Percentiles rank a stretch among this genome's conserved stretches.
Conservation (phyloP, 108 stramenopile genomes). For the Aureococcus anophagefferens region DNA sequence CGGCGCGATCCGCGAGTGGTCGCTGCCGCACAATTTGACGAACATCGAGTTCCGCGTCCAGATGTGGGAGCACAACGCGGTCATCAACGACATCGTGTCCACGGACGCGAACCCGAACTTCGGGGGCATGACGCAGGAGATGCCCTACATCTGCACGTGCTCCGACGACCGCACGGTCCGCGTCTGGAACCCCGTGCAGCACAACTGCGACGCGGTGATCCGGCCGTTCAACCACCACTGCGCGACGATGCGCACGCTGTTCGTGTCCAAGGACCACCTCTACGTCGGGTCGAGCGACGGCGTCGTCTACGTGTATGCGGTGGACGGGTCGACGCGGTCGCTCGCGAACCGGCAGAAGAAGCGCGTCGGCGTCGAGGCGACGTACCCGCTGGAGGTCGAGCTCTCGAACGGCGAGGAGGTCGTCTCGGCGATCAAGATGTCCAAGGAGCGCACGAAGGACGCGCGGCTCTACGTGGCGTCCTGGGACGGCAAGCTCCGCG, state of each 20-base stretch:
- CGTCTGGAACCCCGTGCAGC: neutral
- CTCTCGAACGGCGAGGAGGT: neutral
- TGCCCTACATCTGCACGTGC: neutral
- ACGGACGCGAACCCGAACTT: neutral
- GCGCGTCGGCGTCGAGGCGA: neutral
- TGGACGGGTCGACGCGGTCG: neutral
- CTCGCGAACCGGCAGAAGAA: neutral
- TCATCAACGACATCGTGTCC: neutral
- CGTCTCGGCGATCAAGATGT: too few relatives aligned
- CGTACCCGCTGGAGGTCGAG: neutral
- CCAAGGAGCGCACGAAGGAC: too few relatives aligned
- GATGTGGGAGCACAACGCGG: neutral
- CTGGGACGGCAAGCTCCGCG: neutral
- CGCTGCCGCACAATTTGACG: neutral
- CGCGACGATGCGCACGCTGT: neutral
- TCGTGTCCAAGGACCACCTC: neutral
- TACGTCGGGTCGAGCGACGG: neutral
- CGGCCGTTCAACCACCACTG: neutral
- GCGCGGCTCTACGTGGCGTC: neutral
- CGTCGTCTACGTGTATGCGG: neutral
- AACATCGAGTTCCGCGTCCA: neutral
- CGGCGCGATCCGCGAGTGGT: neutral
- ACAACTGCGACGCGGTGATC: neutral
- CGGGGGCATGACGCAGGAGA: neutral
- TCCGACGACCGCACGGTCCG: neutral